A percentile compares a stretch with the other conserved stretches of the same genome.
Evolutionary conservation across 352 stramenopile species (phyloP).

Genomic region (Aphanomyces invadans): DNA sequence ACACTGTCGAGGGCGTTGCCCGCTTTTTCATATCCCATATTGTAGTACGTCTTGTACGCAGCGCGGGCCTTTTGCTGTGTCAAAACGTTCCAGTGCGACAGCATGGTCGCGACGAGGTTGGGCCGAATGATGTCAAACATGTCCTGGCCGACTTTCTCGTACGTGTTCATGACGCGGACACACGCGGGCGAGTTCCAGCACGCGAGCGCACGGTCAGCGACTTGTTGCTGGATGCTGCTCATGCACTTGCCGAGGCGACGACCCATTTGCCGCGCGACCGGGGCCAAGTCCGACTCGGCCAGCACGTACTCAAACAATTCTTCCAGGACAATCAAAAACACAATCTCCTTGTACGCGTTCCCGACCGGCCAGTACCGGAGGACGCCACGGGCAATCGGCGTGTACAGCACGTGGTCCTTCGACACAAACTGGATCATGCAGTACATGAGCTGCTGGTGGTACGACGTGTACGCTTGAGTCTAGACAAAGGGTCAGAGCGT

Average conservation of each 20-base stretch:
- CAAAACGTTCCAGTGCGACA: constrained; percentile 69
- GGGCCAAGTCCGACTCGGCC: constrained; percentile 64
- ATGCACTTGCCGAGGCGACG: constrained; percentile 64
- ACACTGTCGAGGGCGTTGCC: constrained; percentile 25
- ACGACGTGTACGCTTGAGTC: constrained; percentile 77
- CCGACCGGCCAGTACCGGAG: constrained; percentile 81
- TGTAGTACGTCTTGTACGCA: constrained; percentile 85
- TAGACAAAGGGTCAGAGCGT: not conserved
- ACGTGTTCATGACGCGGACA: constrained; percentile 85
- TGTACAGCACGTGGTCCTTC: constrained; percentile 83
- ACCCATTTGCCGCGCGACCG: constrained; percentile 48
- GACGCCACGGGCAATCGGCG: constrained; percentile 63
- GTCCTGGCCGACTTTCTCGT: constrained; percentile 73
- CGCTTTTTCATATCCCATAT: constrained; percentile 83
- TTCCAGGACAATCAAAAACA: constrained; percentile 85
- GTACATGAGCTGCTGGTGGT: constrained; percentile 83
- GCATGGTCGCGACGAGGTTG: constrained; percentile 43
- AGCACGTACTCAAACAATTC: constrained; percentile 84
- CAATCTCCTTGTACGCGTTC: constrained; percentile 84
- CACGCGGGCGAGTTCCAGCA: constrained; percentile 74
- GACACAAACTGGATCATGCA: constrained; percentile 87
- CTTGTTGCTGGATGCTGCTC: constrained; percentile 78
- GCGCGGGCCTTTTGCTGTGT: constrained; percentile 81
- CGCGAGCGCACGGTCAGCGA: constrained; percentile 73
- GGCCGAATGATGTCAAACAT: constrained; percentile 83